Base-by-base conservation (phyloP, 2,329 filamentous ascomycete genomes). In the Diaporthe vexans region DNA sequence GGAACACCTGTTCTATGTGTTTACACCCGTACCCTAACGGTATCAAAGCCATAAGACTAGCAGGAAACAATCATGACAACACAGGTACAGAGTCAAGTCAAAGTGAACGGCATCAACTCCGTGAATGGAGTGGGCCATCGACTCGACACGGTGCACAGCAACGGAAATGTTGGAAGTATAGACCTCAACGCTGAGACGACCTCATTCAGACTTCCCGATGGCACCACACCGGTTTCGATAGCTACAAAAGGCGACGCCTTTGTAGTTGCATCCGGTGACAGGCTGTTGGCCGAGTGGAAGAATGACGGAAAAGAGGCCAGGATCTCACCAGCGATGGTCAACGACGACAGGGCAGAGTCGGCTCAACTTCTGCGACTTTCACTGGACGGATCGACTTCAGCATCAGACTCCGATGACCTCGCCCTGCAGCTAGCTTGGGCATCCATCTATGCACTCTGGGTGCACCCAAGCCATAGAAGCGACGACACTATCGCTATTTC, bases 261-360 rank as follows among this genome's bases (percentile, higher is more conserved):
- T 19, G 48, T 70, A 6, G 69, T 76, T 10, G 73, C 73, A 19
- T 56, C 65, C 21, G 73, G 70, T 21, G 33, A 57, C 11, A 70
- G n/a, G 15, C 65, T 58, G 3, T 46, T 76, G 37, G 58, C 70
- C 2, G 70, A 68, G 40, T 77, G 75, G 75, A 74, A 68, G 21
- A 71, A 56, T 4, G 56, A 59, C 9, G 72, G 24, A 10, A 54
- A 33, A 24, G 63, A 73, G n/a, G 71, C 73, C 29, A 40, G 76
- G 21, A 58, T 77, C 2, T 77, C 76, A 21, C 74, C 76, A 3
- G 75, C 75, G 15, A 77, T 77, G 76, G 73, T 77, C 19, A 76
- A 77, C 63, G 75, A 76, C 15, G 71, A 77, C 40, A 73, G 73
- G 35, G 73, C 74, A n/a, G 72, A 74, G 43, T 68, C 73, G 40